Evolutionary conservation across 306 rosid species (phyloP).

Genomic region (Cucumis melo): DNA sequence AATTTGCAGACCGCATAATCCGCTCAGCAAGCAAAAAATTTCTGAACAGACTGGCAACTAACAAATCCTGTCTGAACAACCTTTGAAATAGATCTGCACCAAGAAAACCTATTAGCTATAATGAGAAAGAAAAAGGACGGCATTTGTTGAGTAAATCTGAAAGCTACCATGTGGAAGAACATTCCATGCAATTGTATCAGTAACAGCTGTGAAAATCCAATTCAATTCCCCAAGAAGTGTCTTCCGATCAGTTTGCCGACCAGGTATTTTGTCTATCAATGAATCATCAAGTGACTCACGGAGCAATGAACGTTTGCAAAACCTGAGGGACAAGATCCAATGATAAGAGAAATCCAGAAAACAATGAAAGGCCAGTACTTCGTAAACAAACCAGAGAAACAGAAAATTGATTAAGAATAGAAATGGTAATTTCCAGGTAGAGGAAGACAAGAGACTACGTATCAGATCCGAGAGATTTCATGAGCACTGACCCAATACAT

Average conservation of each 20-base stretch:
- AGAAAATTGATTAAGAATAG: not conserved
- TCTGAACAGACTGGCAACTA: constrained; percentile 84
- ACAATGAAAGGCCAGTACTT: not conserved
- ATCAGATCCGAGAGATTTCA: not conserved
- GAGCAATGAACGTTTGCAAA: constrained; percentile 77
- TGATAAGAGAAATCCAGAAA: constrained; percentile 2
- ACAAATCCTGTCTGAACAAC: constrained; percentile 90
- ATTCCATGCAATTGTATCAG: constrained; percentile 99
- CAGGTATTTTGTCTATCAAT: constrained; percentile 85
- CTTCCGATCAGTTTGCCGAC: constrained; percentile 90
- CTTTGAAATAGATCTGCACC: constrained; percentile 90
- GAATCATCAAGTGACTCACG: constrained; percentile 67
- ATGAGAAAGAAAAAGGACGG: not conserved
- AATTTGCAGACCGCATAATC: constrained; percentile 97
- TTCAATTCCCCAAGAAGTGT: constrained; percentile 94
- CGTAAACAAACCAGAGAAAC: not conserved
- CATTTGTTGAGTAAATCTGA: not conserved
- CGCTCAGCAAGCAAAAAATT: constrained; percentile 96
- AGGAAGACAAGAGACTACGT: not conserved
- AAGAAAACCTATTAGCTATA: constrained; percentile 9
- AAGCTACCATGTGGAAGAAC: constrained; percentile 88
- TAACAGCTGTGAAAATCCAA: constrained; percentile 98
- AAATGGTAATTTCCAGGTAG: not conserved
- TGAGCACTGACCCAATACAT: not conserved
- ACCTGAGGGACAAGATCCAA: constrained; percentile 39